Evolutionary conservation across 331 rosid genomes (phyloP).

Genomic region (Quercus tomentella): DNA sequence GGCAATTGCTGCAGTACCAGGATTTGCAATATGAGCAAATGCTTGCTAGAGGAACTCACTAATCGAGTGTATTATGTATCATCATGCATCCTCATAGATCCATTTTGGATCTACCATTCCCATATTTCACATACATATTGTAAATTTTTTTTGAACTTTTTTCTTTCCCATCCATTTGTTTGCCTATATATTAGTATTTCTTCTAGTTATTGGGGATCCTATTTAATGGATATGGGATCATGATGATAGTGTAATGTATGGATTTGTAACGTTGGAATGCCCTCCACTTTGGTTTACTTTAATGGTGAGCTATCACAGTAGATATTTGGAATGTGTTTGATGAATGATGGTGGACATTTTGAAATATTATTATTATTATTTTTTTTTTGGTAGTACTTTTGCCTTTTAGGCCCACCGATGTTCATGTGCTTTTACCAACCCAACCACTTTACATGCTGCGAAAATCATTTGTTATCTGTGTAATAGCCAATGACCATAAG

Average conservation of each 20-base stretch:
- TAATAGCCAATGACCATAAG: neutral
- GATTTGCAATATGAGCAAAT: slow-evolving; percentile 6
- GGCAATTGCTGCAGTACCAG: slow-evolving; percentile 38
- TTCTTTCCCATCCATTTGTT: neutral
- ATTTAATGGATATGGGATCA: neutral
- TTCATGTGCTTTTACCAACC: neutral
- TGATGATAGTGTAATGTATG: neutral
- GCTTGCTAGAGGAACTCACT: neutral
- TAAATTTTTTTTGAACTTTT: slow-evolving; percentile 7
- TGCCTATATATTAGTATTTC: neutral
- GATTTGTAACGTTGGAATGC: slow-evolving; percentile 9
- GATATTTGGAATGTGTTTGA: neutral
- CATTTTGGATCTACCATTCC: neutral
- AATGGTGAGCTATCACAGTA: slow-evolving; percentile 4
- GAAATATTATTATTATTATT: neutral
- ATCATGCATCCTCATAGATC: neutral
- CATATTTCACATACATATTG: neutral
- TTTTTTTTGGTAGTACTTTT: neutral
- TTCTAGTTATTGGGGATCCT: neutral
- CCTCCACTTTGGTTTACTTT: neutral
- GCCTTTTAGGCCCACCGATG: slow-evolving; percentile 6
- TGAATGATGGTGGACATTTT: slow-evolving; percentile 6
- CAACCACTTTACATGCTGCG: neutral
- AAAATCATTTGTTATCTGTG: neutral
- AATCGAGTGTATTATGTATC: neutral